phyloP scores from a whole-genome alignment of 306 rosid species.

The Spatholobus suberectus region DNA sequence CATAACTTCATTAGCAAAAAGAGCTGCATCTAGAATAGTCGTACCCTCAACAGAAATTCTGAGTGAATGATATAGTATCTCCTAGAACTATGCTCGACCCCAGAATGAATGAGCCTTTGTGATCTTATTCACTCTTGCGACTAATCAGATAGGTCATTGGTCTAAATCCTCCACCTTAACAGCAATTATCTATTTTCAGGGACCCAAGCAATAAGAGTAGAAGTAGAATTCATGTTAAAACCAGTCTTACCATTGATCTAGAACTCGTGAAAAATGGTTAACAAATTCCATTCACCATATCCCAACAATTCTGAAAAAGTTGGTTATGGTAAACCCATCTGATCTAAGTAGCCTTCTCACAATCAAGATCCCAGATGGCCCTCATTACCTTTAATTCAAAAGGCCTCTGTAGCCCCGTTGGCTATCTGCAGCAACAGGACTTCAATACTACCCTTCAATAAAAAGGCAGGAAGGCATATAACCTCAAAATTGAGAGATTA shows the following conservation, averaged over 20 bases:
- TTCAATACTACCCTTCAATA: neutral
- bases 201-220: neutral
- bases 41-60: neutral
- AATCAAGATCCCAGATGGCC: neutral
- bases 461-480: neutral
- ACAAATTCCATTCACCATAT: neutral
- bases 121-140: neutral
- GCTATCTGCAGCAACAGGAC: slow-evolving; percentile 9
- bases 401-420: neutral
- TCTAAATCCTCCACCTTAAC: neutral
- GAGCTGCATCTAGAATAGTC: neutral
- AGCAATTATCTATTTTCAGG: neutral
- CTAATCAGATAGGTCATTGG: neutral
- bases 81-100: neutral
- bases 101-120: neutral
- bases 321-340: neutral
- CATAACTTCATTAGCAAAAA: neutral
- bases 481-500: slow-evolving; percentile 17
- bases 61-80: slow-evolving; percentile 2
- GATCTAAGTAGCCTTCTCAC: neutral
- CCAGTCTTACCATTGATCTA: neutral
- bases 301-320: neutral
- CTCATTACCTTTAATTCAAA: neutral
- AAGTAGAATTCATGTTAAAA: neutral
- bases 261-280: neutral